phyloP scores from a whole-genome alignment of 257 asterid genomes.

The Rhazya stricta region DNA sequence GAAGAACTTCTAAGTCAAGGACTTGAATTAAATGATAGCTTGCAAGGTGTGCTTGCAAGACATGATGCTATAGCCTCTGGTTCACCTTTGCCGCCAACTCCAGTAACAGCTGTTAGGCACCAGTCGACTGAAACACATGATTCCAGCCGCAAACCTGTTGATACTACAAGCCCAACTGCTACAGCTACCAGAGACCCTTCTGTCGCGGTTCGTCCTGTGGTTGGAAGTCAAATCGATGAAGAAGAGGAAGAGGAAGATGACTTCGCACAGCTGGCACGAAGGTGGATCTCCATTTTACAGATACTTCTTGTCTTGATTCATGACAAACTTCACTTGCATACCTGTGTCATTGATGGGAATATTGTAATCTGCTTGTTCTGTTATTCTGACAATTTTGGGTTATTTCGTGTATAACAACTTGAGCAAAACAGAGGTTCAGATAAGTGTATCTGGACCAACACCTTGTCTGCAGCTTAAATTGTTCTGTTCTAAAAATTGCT shows the following conservation, averaged over 20 bases:
- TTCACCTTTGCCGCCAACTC: slow-evolving; percentile 51
- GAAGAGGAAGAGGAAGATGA: slow-evolving; percentile 95
- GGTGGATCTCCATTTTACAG: slow-evolving; percentile 35
- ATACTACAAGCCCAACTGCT: slow-evolving; percentile 12
- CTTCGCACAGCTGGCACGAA: slow-evolving; percentile 87
- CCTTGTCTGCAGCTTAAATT: not conserved
- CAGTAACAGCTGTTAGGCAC: slow-evolving; percentile 17
- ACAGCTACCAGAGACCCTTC: slow-evolving; percentile 30
- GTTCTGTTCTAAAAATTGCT: not conserved
- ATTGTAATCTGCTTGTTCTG: not conserved
- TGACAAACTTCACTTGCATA: not conserved
- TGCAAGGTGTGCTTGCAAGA: slow-evolving; percentile 63
- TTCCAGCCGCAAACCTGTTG: slow-evolving; percentile 24
- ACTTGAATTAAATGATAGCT: slow-evolving; percentile 73
- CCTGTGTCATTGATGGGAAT: not conserved
- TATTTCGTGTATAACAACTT: not conserved
- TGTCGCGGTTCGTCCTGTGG: slow-evolving; percentile 32
- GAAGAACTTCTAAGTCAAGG: slow-evolving; percentile 87
- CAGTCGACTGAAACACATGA: slow-evolving; percentile 30
- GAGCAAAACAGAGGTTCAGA: not conserved
- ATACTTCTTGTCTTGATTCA: not conserved
- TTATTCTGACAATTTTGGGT: not conserved
- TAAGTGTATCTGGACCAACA: not conserved
- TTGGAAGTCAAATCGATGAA: slow-evolving; percentile 33
- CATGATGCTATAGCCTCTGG: slow-evolving; percentile 89